These are phyloP conservation scores for Galeopsis tetrahit DNA, from an alignment of 257 asterid genomes.

Conservation along the genomic window DNA sequence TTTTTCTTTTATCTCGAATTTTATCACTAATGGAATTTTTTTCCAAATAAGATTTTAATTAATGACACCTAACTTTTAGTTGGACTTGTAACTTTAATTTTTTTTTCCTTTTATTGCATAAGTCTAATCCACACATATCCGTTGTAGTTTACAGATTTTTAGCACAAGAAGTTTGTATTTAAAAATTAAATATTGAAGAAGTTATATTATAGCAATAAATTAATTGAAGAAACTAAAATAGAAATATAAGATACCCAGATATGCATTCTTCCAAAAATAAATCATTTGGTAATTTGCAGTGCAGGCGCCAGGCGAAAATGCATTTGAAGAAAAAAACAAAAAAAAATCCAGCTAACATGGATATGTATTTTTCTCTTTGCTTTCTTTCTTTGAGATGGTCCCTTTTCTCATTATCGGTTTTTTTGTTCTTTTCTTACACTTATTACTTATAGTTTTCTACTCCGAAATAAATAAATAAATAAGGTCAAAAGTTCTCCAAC, in stretches of 20 bases:
- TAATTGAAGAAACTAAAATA: too few species aligned
- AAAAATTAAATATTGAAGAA: too few species aligned
- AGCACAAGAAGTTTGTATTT: neutral
- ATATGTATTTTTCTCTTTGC: slow-evolving; percentile 7
- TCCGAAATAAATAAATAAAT: neutral
- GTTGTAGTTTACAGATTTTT: too few species aligned
- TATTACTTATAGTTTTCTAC: neutral
- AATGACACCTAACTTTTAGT: too few species aligned
- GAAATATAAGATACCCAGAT: neutral
- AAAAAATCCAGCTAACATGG: neutral
- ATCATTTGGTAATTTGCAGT: neutral
- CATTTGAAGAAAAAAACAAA: neutral
- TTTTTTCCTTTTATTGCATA: too few species aligned
- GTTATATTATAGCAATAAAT: too few species aligned
- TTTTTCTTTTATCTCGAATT: too few species aligned
- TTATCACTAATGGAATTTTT: too few species aligned
- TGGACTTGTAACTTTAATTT: too few species aligned
- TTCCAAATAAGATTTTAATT: too few species aligned
- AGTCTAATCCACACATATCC: too few species aligned
- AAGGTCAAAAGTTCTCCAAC: slow-evolving; percentile 34
- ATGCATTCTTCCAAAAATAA: neutral
- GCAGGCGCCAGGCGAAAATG: neutral
- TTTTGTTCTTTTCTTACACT: slow-evolving; percentile 31
- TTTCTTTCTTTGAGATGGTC: slow-evolving; percentile 27
- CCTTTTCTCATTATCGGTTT: slow-evolving; percentile 5